Percentiles rank a stretch among this genome's conserved stretches.
Evolutionary conservation across 1,139 yeast species (phyloP).

Genomic region (Diutina catenulata): DNA sequence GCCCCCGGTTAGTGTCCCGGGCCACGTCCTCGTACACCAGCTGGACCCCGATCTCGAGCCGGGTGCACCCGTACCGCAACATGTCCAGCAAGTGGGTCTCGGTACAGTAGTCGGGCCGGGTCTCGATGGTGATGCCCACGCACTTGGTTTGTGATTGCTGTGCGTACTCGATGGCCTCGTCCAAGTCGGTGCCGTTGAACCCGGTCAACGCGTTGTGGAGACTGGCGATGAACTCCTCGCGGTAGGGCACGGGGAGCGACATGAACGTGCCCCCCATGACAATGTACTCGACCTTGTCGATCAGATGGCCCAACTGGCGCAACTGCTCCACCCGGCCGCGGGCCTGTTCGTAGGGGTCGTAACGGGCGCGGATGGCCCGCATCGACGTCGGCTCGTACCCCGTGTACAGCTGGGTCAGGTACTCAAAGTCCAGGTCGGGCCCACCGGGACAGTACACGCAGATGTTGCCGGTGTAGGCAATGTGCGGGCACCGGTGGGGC

Average conservation of each 20-base stretch:
- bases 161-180: conserved; percentile 82
- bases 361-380: conserved; percentile 96
- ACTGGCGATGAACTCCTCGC: conserved; percentile 81
- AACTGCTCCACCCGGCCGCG: conserved; percentile 95
- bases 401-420: conserved; percentile 94
- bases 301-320: conserved; percentile 89
- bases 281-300: conserved; percentile 94
- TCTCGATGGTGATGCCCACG: conserved; percentile 96
- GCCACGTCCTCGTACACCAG: conserved; percentile 97
- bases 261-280: conserved; percentile 99
- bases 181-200: conserved; percentile 74
- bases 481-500: conserved; percentile 98
- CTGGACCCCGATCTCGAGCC: conserved; percentile 95
- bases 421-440: conserved; percentile 96
- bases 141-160: conserved; percentile 95
- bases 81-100: conserved; percentile 91
- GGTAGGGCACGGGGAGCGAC: conserved; percentile 82
- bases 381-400: conserved; percentile 98
- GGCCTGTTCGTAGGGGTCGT: conserved; percentile 98
- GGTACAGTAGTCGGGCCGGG: conserved; percentile 97
- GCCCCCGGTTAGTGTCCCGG: conserved; percentile 96
- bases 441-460: conserved; percentile 99
- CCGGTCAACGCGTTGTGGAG: conserved; percentile 95
- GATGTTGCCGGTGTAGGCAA: conserved; percentile 96
- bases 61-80: conserved; percentile 93